Percentiles rank a stretch among this genome's conserved stretches.
phyloP scores from a whole-genome alignment of 768 basidiomycete genomes.

The Russula brevipes region DNA sequence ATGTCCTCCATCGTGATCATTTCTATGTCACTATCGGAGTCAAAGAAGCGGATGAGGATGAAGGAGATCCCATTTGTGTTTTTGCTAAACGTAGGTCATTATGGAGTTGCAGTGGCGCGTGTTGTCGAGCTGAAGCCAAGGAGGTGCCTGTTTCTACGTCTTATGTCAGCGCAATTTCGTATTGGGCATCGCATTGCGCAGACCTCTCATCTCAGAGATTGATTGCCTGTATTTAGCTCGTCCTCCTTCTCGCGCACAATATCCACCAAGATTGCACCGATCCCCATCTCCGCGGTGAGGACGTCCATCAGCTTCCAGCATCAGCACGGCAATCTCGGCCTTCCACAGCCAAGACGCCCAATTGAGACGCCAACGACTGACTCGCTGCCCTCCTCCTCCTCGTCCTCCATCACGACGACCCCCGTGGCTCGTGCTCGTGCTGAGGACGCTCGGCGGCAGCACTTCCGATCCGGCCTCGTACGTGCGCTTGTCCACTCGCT shows the following conservation, averaged over 20 bases:
- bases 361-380: slow-evolving; percentile 7
- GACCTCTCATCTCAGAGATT: too few species aligned
- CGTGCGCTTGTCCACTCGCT: slow-evolving; percentile 34
- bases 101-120: background rate
- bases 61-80: background rate
- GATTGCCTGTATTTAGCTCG: too few species aligned
- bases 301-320: slow-evolving; percentile 37
- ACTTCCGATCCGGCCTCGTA: slow-evolving; percentile 34
- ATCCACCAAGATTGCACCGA: slow-evolving; percentile 70
- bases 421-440: slow-evolving; percentile 34
- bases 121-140: too few species aligned
- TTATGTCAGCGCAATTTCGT: too few species aligned
- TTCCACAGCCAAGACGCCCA: slow-evolving; percentile 45
- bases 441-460: slow-evolving; percentile 33
- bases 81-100: background rate
- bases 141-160: too few species aligned
- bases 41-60: slow-evolving; percentile 1
- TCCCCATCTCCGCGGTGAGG: slow-evolving; percentile 49
- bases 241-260: slow-evolving; percentile 37
- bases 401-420: slow-evolving; percentile 29
- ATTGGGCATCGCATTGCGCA: too few species aligned
- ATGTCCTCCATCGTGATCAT: slow-evolving; percentile 33
- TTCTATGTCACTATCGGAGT: slow-evolving; percentile 31
- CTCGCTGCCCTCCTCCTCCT: background rate
- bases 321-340: slow-evolving; percentile 56